These are phyloP conservation scores for Exserohilum turcica DNA, from an alignment of 2,329 filamentous ascomycete genomes.

Conservation along the genomic window DNA sequence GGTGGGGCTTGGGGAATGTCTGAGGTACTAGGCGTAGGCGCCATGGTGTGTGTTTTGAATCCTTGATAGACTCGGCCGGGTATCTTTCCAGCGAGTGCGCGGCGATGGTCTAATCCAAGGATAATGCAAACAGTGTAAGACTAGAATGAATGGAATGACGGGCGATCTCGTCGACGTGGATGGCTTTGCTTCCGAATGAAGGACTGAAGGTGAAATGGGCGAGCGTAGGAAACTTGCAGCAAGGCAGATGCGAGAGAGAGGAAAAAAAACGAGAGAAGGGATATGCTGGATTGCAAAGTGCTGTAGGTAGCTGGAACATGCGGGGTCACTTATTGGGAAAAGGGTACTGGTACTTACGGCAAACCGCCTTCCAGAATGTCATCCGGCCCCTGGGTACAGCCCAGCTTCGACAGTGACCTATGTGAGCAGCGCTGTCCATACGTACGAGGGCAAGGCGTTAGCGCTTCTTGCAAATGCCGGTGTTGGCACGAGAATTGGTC, in stretches of 20 bases:
- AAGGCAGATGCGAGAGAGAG: not conserved
- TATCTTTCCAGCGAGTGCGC: not conserved
- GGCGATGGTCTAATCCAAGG: not conserved
- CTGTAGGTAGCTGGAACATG: constrained; percentile 9
- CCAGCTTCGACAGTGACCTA: no score
- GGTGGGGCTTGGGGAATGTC: constrained; percentile 20
- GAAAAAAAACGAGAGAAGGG: not conserved
- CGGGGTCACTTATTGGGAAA: constrained; percentile 1
- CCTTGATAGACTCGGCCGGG: not conserved
- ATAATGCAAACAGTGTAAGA: not conserved
- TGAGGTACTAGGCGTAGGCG: not conserved
- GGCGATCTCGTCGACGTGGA: not conserved
- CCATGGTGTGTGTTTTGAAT: not conserved
- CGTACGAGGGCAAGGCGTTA: no score
- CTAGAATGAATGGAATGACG: not conserved
- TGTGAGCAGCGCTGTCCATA: not conserved
- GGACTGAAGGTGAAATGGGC: not conserved
- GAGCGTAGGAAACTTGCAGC: no score
- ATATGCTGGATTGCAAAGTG: constrained; percentile 5
- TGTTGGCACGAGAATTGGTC: no score
- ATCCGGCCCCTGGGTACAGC: not conserved
- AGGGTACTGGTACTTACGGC: not conserved
- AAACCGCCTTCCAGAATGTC: constrained; percentile 3
- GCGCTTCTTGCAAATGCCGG: no score
- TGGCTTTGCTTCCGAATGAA: not conserved